Base-by-base conservation (phyloP, 331 rosid species). In the Acacia concinna region DNA sequence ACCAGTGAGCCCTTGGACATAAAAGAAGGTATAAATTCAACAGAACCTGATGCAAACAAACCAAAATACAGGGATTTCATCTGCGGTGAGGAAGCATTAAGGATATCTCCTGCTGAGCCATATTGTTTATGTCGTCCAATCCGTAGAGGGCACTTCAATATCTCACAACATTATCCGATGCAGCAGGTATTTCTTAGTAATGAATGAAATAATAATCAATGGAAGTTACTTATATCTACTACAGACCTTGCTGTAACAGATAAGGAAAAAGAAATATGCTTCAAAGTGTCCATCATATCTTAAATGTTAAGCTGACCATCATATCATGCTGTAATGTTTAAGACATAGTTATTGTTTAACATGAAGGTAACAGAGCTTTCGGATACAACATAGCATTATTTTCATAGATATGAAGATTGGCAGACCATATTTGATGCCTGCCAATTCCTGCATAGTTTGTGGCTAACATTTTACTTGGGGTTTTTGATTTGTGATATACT, bases 121-220 rank as follows among this genome's bases (percentile, higher is more conserved):
- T 95, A 93, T 82, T 91, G 93, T 68, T 81, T 95, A 84, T 86
- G 80, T 13, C 99, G 97, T 47, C 99, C 99, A 78, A 89, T 95
- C 76, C 96, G 98, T 74, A 85, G 99, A 81, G 97, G 99, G 71
- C 99, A 95, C 78, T 80, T 95, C 79, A 95, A 95, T 84, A 89
- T 95, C 79, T 95, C 99, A 17, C 90, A 74, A 77, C 85, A 91
- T 83, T 95, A 95, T 91, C 80, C 99, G 74, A 85, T 90, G 96
- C 98, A 92, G 89, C 98, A 95, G 98, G 98, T 95, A 67, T 75
- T 65, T 76, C 51, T 74, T 66, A 69, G 81, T 70, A 51, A 27
- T 35, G 35, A 44, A 77, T 52, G 25, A 59, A 57, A 84, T 51
- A 68, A 67, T 34, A 38, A 56, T 38, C 47, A 6, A n/a, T 52